Percentiles rank a stretch among this genome's conserved stretches.
These are phyloP conservation scores for Waltergamsia citrina DNA, from an alignment of 2,329 filamentous ascomycete genomes.

Conservation along the genomic window DNA sequence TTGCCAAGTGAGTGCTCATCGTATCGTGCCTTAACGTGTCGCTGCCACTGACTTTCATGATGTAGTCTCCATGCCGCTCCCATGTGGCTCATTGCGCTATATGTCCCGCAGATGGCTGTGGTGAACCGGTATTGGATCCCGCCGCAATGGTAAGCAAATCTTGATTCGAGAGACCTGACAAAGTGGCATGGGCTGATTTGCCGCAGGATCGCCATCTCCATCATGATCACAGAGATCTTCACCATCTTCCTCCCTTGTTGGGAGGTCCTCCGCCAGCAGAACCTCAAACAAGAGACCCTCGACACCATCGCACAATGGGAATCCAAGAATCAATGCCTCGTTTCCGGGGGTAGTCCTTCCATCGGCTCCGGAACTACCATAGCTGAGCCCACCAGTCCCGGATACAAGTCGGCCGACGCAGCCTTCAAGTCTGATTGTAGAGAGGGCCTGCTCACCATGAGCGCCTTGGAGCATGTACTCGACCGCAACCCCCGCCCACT, in stretches of 20 bases:
- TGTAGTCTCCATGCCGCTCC: slow-evolving; percentile 52
- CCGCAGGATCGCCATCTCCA: slow-evolving; percentile 46
- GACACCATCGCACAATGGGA: slow-evolving; percentile 40
- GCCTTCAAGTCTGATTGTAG: slow-evolving; percentile 12
- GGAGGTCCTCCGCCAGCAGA: slow-evolving; percentile 38
- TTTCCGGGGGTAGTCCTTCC: slow-evolving; percentile 17
- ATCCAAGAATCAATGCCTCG: slow-evolving; percentile 23
- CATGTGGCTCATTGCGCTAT: slow-evolving; percentile 55
- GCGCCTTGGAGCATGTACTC: slow-evolving; percentile 49
- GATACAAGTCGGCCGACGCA: slow-evolving; percentile 18
- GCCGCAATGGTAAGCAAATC: slow-evolving; percentile 51
- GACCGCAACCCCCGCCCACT: slow-evolving; percentile 45
- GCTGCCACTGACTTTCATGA: background rate
- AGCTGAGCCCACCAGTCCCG: slow-evolving; percentile 15
- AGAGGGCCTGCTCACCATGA: slow-evolving; percentile 46
- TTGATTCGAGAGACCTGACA: background rate
- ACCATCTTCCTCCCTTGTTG: slow-evolving; percentile 54
- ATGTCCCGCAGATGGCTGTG: slow-evolving; percentile 36
- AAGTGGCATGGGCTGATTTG: too few species aligned
- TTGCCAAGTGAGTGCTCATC: slow-evolving; percentile 27
- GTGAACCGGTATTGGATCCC: slow-evolving; percentile 48
- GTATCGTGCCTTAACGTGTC: background rate
- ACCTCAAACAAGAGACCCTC: slow-evolving; percentile 35
- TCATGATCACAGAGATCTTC: slow-evolving; percentile 53
- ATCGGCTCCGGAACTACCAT: slow-evolving; percentile 15